These are phyloP conservation scores for Trichoderma breve DNA, from an alignment of 2,329 filamentous ascomycete species.

Conservation along the genomic window DNA sequence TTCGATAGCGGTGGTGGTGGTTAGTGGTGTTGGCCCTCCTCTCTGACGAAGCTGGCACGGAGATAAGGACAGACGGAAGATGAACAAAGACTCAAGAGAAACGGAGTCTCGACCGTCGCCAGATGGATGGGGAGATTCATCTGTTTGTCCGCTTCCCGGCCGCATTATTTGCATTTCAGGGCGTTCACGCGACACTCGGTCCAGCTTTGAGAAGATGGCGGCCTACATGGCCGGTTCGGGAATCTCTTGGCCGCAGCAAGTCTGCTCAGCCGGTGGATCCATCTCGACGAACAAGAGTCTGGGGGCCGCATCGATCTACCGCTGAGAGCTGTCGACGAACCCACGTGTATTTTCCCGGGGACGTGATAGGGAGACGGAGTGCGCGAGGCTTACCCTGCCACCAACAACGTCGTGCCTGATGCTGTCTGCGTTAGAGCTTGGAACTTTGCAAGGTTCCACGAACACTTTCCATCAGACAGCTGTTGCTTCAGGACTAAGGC, in stretches of 20 bases:
- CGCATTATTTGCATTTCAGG: background rate
- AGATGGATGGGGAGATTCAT: background rate
- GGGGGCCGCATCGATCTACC: background rate
- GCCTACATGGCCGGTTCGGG: background rate
- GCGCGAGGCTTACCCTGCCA: background rate
- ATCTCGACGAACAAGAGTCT: background rate
- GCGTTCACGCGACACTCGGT: background rate
- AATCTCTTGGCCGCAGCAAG: constrained; percentile 9
- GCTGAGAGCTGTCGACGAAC: background rate
- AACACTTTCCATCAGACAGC: background rate
- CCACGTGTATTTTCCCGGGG: constrained; percentile 11
- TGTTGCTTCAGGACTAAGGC: background rate
- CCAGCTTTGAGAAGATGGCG: background rate
- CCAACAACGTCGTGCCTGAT: background rate
- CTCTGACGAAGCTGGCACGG: background rate
- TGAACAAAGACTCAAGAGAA: background rate
- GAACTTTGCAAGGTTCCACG: background rate
- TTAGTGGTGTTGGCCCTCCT: background rate
- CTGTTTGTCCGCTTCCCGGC: background rate
- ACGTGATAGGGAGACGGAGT: constrained; percentile 12
- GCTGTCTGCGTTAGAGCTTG: background rate
- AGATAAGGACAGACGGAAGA: background rate
- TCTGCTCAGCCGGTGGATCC: background rate
- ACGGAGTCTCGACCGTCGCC: background rate
- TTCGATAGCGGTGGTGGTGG: background rate